These are phyloP conservation scores for Ceratocystis harringtonii DNA, from an alignment of 2,329 filamentous ascomycete species.

Conservation along the genomic window DNA sequence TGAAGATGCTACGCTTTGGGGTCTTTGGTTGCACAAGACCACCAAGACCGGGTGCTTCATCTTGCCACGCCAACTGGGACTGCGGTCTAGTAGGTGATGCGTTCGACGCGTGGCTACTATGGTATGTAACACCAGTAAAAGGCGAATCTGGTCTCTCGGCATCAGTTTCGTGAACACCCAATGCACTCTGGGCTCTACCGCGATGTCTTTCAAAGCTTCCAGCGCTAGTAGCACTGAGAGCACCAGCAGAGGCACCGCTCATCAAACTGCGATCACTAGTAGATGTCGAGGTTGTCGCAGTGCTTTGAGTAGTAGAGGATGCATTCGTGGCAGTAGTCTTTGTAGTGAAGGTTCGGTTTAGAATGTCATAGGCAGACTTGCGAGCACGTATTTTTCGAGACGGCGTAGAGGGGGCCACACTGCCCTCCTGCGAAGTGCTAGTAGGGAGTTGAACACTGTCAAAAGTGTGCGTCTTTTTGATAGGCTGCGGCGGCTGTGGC, in stretches of 20 bases:
- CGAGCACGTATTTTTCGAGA: constrained; percentile 40
- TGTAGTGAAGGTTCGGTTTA: constrained; percentile 71
- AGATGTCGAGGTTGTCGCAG: constrained; percentile 58
- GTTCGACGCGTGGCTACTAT: constrained; percentile 66
- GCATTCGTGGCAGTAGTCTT: constrained; percentile 74
- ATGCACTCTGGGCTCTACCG: constrained; percentile 45
- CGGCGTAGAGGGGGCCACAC: not conserved
- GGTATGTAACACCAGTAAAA: constrained; percentile 72
- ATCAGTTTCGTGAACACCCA: constrained; percentile 45
- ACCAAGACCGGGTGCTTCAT: constrained; percentile 57
- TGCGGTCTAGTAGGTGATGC: constrained; percentile 38
- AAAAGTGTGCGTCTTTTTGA: constrained; percentile 26
- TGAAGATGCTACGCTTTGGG: constrained; percentile 82
- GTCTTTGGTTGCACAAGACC: constrained; percentile 62
- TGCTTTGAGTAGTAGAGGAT: constrained; percentile 56
- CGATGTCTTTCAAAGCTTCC: constrained; percentile 78
- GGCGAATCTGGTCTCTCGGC: constrained; percentile 44
- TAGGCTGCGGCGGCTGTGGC: not conserved
- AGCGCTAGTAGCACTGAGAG: constrained; percentile 86
- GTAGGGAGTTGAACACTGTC: constrained; percentile 46
- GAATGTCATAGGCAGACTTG: constrained; percentile 67
- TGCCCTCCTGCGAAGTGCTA: constrained; percentile 27
- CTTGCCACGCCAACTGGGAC: constrained; percentile 50
- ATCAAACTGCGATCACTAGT: constrained; percentile 76
- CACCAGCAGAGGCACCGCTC: constrained; percentile 83